These are phyloP conservation scores for Beta vulgaris DNA, from an alignment of 148 eudicot genomes.

Conservation along the genomic window DNA sequence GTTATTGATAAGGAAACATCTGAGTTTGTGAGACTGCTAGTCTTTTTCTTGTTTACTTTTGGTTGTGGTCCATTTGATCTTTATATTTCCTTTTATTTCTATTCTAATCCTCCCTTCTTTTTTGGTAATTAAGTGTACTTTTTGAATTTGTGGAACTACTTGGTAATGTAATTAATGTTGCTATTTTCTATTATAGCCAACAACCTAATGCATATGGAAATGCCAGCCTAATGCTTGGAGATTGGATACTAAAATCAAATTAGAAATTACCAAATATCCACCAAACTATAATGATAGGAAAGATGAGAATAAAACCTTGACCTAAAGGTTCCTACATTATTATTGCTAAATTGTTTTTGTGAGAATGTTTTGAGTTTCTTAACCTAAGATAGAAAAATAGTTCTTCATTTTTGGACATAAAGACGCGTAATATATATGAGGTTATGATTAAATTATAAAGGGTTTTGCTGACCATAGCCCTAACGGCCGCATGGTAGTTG, in stretches of 20 bases:
- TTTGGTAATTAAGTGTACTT: neutral
- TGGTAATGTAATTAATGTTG: neutral
- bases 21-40: conserved; percentile 24
- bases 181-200: neutral
- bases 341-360: neutral
- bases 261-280: neutral
- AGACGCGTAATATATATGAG: too few relatives aligned
- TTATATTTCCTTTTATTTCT: neutral
- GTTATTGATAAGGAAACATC: conserved; percentile 20
- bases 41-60: conserved; percentile 21
- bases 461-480: too few relatives aligned
- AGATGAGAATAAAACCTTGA: neutral
- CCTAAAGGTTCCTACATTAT: neutral
- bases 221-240: neutral
- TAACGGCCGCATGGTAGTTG: too few relatives aligned
- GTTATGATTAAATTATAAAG: too few relatives aligned
- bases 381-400: neutral
- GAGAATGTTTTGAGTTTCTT: neutral
- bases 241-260: neutral
- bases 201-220: neutral
- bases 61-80: conserved; percentile 18
- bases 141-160: conserved; percentile 8
- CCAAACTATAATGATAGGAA: neutral
- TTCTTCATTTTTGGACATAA: neutral
- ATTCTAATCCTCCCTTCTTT: too few relatives aligned